Evolutionary conservation across 2,329 filamentous ascomycete genomes (phyloP), one percentile per base, ranked within the genome.

Genomic region (Drechslerella coelobrocha): DNA sequence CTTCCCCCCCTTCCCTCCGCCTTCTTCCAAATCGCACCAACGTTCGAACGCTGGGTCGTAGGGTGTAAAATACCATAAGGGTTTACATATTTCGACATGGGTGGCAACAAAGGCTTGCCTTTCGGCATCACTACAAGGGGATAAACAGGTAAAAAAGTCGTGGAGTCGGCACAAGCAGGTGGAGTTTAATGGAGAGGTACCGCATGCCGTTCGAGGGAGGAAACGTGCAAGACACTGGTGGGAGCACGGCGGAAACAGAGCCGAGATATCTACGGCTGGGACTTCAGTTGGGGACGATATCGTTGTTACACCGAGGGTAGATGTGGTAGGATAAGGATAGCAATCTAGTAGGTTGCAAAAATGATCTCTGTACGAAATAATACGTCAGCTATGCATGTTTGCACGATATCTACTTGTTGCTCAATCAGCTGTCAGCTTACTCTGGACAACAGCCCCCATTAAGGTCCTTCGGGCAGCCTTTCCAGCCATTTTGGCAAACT

Each of bases 111-210:
- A 69, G 0, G 17, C 45, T 19, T 57, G 41, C 2, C 50, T 57
- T 6, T 69, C 63, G 10, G 24, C 34, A 2, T 26, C 26, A 24
- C 7, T 23, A n/a, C 63, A 69, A 47, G n/a, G n/a, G 2, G 63
- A 52, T 21, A 69, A 23, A 23, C 63, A 69, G 8, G 63, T 37
- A 24, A 61, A 69, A 8, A 69, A 14, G 45, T 69, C 63, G 24
- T 69, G 63, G 5, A 69, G 43, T 31, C 48, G 56, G 24, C 63
- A 69, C n/a, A 69, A 61, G 21, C 63, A 69, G 19, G 63, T 69
- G 12, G 56, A 41, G 45, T 69, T 69, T 9, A 69, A 14, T 2
- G 63, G 63, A 6, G 63, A 61, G 6, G 61, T 39, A 8, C 37
- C 23, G 27, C 63, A 69, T 34, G 10, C 17, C 0, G 63, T 61